Evolutionary conservation across 257 asterid species (phyloP).

Genomic region (Vinca minor): DNA sequence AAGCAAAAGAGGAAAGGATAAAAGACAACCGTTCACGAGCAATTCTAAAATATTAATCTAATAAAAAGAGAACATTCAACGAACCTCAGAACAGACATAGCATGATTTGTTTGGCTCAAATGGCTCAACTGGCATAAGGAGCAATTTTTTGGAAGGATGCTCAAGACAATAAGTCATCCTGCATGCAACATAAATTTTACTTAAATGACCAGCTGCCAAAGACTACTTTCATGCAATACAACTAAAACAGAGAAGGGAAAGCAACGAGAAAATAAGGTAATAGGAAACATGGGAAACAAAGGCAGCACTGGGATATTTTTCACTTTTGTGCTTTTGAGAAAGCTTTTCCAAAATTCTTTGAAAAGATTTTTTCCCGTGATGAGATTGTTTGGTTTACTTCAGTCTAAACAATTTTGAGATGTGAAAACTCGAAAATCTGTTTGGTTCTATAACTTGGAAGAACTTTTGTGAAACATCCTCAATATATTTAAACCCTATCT

Average conservation of each 20-base stretch:
- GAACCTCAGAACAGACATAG: conserved; percentile 94
- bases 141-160: conserved; percentile 85
- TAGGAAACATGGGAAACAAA: not conserved
- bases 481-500: too few relatives aligned
- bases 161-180: conserved; percentile 99
- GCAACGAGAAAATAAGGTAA: too few relatives aligned
- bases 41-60: too few relatives aligned
- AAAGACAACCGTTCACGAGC: not conserved
- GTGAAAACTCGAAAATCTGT: too few relatives aligned
- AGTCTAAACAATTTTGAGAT: too few relatives aligned
- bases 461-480: too few relatives aligned
- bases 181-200: conserved; percentile 18
- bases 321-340: too few relatives aligned
- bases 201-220: conserved; percentile 5
- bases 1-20: not conserved
- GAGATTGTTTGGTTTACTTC: too few relatives aligned
- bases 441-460: too few relatives aligned
- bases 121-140: conserved; percentile 94
- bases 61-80: conserved; percentile 1
- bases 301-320: not conserved
- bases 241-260: not conserved
- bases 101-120: conserved; percentile 85
- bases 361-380: too few relatives aligned
- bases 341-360: too few relatives aligned
- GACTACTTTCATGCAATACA: not conserved